Percentiles rank a stretch among this genome's conserved stretches.
phyloP scores from a whole-genome alignment of 169 alveolate genomes.

The Plasmodium coatneyi region DNA sequence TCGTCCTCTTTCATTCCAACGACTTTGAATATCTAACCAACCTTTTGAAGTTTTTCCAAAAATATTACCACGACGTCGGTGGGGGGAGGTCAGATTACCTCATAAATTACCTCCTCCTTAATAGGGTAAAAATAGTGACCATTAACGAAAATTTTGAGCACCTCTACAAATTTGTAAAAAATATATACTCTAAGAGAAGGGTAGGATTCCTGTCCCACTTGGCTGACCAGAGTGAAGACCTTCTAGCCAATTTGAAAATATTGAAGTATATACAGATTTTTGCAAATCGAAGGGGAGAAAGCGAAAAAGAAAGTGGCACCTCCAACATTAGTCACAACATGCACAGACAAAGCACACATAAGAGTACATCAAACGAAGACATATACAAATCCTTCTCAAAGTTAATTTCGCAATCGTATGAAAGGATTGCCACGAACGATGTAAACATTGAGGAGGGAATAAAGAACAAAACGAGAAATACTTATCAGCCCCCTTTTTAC shows the following conservation, averaged over 20 bases:
- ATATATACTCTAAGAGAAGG: neutral
- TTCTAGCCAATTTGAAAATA: neutral
- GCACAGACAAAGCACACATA: neutral
- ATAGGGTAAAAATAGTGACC: conserved; percentile 25
- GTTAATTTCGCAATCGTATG: conserved; percentile 15
- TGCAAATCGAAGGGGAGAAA: neutral
- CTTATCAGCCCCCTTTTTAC: neutral
- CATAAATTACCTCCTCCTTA: conserved; percentile 8
- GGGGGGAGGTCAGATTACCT: neutral
- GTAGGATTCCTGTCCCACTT: neutral
- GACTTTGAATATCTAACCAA: conserved; percentile 20
- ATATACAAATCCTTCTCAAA: conserved; percentile 40
- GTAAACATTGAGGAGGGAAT: neutral
- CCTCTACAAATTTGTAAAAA: conserved; percentile 28
- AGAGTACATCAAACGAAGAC: conserved; percentile 16
- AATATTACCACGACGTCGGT: neutral
- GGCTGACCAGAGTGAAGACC: neutral
- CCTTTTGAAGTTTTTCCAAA: conserved; percentile 12
- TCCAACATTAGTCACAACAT: neutral
- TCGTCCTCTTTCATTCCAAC: conserved; percentile 35
- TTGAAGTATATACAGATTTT: conserved; percentile 9
- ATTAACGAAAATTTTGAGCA: conserved; percentile 30
- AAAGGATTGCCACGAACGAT: neutral
- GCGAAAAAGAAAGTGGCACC: neutral
- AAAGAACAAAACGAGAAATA: neutral